These are phyloP conservation scores for Thozetella sp. DNA, from an alignment of 495 filamentous ascomycete genomes.

Conservation along the genomic window DNA sequence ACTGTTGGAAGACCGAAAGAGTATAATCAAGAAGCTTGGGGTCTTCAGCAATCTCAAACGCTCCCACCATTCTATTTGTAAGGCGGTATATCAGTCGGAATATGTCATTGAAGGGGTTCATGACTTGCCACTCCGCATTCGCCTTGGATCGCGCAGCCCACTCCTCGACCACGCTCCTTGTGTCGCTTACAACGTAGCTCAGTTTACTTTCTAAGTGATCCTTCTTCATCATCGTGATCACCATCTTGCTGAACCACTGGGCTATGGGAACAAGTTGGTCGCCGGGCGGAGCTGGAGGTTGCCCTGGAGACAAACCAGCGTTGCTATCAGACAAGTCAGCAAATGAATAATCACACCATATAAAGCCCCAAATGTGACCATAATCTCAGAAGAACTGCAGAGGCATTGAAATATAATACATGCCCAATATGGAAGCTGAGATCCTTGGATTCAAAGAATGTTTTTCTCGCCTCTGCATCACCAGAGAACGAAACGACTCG, in stretches of 20 bases:
- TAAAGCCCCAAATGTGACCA: too few species aligned
- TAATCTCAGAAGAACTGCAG: background rate
- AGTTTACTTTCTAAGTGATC: slow-evolving; percentile 32
- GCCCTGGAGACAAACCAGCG: slow-evolving; percentile 24
- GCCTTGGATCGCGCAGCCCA: slow-evolving; percentile 18
- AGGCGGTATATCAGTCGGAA: slow-evolving; percentile 42
- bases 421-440: slow-evolving; percentile 27
- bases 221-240: slow-evolving; percentile 20
- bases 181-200: slow-evolving; percentile 28
- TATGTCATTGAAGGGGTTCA: slow-evolving; percentile 39
- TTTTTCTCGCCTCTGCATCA: slow-evolving; percentile 31
- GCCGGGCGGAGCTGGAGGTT: slow-evolving; percentile 7
- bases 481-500: slow-evolving; percentile 40
- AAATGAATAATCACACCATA: too few species aligned
- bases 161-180: slow-evolving; percentile 20
- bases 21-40: slow-evolving; percentile 26
- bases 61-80: slow-evolving; percentile 38
- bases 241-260: slow-evolving; percentile 15
- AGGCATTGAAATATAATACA: background rate
- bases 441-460: slow-evolving; percentile 42
- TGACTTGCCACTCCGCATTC: slow-evolving; percentile 25
- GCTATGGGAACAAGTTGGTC: slow-evolving; percentile 10
- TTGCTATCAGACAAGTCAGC: slow-evolving; percentile 13
- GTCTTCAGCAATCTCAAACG: slow-evolving; percentile 42
- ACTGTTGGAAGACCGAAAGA: slow-evolving; percentile 32